Percentiles rank a stretch among this genome's conserved stretches.
These are phyloP conservation scores for Ballota nigra DNA, from an alignment of 257 asterid species.

Conservation along the genomic window DNA sequence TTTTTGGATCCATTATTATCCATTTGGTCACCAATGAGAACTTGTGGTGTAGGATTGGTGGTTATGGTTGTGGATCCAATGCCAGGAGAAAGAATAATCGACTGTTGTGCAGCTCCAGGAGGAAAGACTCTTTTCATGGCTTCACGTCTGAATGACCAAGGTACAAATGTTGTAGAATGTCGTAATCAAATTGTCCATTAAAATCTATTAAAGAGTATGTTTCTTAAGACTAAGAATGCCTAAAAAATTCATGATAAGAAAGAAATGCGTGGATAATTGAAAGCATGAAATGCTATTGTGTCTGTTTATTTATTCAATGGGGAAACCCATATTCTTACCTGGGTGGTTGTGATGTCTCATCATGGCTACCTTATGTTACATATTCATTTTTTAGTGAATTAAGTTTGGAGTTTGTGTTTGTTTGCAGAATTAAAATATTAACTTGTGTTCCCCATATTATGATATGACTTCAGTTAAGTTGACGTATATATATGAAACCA, in stretches of 20 bases:
- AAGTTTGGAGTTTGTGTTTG: no score
- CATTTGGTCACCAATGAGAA: neutral
- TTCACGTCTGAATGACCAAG: conserved; percentile 68
- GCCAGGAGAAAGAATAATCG: conserved; percentile 83
- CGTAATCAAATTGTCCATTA: neutral
- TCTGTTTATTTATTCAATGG: neutral
- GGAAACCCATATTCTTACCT: neutral
- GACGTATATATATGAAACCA: neutral
- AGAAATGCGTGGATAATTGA: neutral
- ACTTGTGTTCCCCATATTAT: neutral
- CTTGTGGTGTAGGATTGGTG: conserved; percentile 63
- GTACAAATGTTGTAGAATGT: conserved; percentile 32
- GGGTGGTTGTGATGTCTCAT: neutral
- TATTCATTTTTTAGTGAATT: neutral
- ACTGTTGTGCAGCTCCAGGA: conserved; percentile 99
- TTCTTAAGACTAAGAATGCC: neutral
- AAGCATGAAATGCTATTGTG: neutral
- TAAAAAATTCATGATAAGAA: neutral
- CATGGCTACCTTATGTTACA: neutral
- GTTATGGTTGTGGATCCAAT: conserved; percentile 78
- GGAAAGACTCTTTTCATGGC: conserved; percentile 98
- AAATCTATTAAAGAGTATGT: neutral
- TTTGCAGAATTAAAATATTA: neutral
- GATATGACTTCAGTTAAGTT: neutral
- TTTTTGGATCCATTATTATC: conserved; percentile 9